Percentiles rank a stretch among this genome's conserved stretches.
phyloP scores from a whole-genome alignment of 164 flowering plant genomes.

The Chloranthus sessilifolius region DNA sequence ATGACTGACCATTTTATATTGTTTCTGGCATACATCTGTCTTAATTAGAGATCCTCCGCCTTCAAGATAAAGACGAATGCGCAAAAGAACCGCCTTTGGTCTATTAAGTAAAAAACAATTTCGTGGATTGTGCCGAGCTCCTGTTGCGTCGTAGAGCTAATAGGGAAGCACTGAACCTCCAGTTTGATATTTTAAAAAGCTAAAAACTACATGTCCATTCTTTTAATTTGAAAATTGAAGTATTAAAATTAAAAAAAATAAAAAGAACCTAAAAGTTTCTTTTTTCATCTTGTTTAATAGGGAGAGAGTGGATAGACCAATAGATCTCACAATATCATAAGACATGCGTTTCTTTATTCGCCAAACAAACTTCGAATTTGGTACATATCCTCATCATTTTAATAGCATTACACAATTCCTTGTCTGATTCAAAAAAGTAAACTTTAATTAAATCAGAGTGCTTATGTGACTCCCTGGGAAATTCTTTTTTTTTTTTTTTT shows the following conservation, averaged over 20 bases:
- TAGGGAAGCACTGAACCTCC: slow-evolving; percentile 45
- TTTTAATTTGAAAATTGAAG: no score
- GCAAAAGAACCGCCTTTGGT: slow-evolving; percentile 59
- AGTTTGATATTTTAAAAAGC: no score
- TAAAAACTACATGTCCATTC: no score
- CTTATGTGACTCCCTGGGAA: no score
- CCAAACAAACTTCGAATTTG: slow-evolving; percentile 21
- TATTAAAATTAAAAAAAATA: no score
- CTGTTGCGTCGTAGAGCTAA: slow-evolving; percentile 48
- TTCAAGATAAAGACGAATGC: slow-evolving; percentile 32
- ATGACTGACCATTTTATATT: neutral
- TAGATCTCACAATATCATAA: slow-evolving; percentile 57
- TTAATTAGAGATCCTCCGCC: slow-evolving; percentile 31
- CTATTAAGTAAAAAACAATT: slow-evolving; percentile 48
- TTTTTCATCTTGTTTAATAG: slow-evolving; percentile 23
- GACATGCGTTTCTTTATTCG: slow-evolving; percentile 53
- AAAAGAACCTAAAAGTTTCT: no score
- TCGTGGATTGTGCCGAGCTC: slow-evolving; percentile 40
- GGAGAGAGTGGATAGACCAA: slow-evolving; percentile 57
- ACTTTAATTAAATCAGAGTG: no score
- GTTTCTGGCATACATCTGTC: neutral
- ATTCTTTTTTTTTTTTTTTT: no score
- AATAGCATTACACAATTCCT: no score
- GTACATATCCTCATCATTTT: no score
- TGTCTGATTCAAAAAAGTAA: no score